Evolutionary conservation across 2,329 filamentous ascomycete species (phyloP).

Genomic region (Colletotrichum trifolii): DNA sequence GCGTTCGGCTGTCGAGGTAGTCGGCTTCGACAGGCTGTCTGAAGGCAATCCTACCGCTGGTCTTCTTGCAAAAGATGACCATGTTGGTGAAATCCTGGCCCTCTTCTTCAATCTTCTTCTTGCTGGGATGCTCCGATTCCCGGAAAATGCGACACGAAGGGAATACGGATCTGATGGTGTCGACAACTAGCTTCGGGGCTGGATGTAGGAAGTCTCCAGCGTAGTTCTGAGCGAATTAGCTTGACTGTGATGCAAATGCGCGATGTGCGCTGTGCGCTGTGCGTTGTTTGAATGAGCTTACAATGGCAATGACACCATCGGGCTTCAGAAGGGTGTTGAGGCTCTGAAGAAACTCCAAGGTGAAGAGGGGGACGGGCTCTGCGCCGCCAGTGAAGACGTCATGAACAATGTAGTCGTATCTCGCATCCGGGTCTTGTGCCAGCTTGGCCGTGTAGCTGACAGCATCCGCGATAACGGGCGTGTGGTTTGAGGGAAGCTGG

Average conservation of each 20-base stretch:
- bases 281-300: constrained; percentile 55
- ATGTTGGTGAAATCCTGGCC: constrained; percentile 89
- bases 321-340: constrained; percentile 78
- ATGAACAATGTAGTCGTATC: constrained; percentile 93
- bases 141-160: constrained; percentile 92
- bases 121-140: constrained; percentile 70
- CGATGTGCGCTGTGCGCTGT: not conserved
- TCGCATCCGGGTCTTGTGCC: constrained; percentile 53
- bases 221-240: constrained; percentile 75
- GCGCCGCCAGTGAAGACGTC: constrained; percentile 98
- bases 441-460: constrained; percentile 71
- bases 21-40: constrained; percentile 73
- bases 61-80: constrained; percentile 91
- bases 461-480: constrained; percentile 84
- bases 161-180: constrained; percentile 85
- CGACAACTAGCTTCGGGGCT: constrained; percentile 80
- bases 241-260: constrained; percentile 33
- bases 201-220: constrained; percentile 87
- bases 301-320: constrained; percentile 88
- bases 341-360: constrained; percentile 80
- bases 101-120: constrained; percentile 57
- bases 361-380: constrained; percentile 90
- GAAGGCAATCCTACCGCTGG: constrained; percentile 67
- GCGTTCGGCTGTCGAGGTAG: constrained; percentile 76
- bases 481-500: constrained; percentile 79